Evolutionary conservation across 768 basidiomycete species (phyloP), one percentile per base, ranked within the genome.

Genomic region (Rhizopogon rudus): DNA sequence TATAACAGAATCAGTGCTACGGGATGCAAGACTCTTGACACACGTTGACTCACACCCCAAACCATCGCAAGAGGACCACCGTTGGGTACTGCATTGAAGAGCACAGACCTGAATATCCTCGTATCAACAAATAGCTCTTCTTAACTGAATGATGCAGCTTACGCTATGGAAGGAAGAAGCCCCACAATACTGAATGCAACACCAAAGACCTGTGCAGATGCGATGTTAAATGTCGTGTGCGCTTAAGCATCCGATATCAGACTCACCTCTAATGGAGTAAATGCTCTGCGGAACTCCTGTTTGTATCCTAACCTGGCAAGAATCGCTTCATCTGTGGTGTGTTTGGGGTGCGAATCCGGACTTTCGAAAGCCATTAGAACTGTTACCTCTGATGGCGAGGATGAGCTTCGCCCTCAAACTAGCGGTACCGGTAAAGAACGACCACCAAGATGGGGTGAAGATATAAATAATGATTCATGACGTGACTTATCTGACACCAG

Each of bases 301-400:
- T 77, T 79, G 63, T 81, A 81, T 1, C 79, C 79, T 28, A 81
- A 63, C 22, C 62, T 65, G 14, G 75, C 75, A 13, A 80, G 68
- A n/a, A 78, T 61, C 20, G 67, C 60, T 48, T 74, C 76, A 53
- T 81, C 79, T 22, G 60, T 60, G 1, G 33, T 48, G 13, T 35
- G 20, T 22, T 22, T 20, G 9, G 46, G 33, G 20, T 5, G 33
- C 7, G 17, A 8, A 35, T 14, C 13, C 20, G 20, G 20, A 20
- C 31, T 20, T 20, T 31, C 3, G 13, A 10, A 48, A 33, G 20
- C 14, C 46, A 48, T 48, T 31, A 17, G n/a, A 3, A 17, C 2
- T 31, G 29, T 17, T 7, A 17, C 29, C 41, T 40, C 17, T 6
- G 42, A 29, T 22, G 17, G 17, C 4, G 2, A 20, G 17, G 17